Evolutionary conservation across 2,329 filamentous ascomycete species (phyloP).

Genomic region (Claviceps pazoutovae): DNA sequence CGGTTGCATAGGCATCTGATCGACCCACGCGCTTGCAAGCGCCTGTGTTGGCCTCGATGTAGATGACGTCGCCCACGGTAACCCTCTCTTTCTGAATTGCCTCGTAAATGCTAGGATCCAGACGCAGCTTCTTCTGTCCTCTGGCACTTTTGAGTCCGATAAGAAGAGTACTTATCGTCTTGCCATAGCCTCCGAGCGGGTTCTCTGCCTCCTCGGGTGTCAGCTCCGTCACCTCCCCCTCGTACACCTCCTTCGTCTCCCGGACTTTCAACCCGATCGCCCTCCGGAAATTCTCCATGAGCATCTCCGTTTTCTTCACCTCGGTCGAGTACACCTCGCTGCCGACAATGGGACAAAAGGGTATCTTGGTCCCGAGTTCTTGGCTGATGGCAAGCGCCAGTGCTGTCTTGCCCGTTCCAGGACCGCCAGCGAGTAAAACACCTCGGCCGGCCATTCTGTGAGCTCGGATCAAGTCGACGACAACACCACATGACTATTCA

Average conservation of each 20-base stretch:
- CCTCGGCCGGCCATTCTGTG: conserved; percentile 97
- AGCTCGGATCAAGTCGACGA: conserved; percentile 87
- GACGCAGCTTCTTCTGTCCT: conserved; percentile 91
- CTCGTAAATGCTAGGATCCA: conserved; percentile 98
- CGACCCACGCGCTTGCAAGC: conserved; percentile 94
- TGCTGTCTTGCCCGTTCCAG: conserved; percentile 93
- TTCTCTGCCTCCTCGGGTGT: conserved; percentile 98
- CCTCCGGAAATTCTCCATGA: conserved; percentile 98
- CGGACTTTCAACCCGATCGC: conserved; percentile 94
- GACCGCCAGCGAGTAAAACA: conserved; percentile 83
- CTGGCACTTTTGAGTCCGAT: conserved; percentile 91
- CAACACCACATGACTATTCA: conserved; percentile 75
- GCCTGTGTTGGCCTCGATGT: conserved; percentile 97
- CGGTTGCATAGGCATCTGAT: conserved; percentile 92
- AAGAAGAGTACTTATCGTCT: conserved; percentile 90
- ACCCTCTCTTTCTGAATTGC: conserved; percentile 98
- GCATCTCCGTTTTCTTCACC: conserved; percentile 97
- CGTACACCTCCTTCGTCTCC: conserved; percentile 98
- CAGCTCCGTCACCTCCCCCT: conserved; percentile 94
- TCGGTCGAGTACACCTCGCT: conserved; percentile 97
- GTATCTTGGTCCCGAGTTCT: conserved; percentile 94
- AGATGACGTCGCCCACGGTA: conserved; percentile 91
- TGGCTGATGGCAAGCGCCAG: conserved; percentile 91
- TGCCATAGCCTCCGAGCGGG: conserved; percentile 87
- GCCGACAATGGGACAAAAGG: conserved; percentile 94